Evolutionary conservation across 2,329 filamentous ascomycete species (phyloP).

Genomic region (Cladosporium sp.): DNA sequence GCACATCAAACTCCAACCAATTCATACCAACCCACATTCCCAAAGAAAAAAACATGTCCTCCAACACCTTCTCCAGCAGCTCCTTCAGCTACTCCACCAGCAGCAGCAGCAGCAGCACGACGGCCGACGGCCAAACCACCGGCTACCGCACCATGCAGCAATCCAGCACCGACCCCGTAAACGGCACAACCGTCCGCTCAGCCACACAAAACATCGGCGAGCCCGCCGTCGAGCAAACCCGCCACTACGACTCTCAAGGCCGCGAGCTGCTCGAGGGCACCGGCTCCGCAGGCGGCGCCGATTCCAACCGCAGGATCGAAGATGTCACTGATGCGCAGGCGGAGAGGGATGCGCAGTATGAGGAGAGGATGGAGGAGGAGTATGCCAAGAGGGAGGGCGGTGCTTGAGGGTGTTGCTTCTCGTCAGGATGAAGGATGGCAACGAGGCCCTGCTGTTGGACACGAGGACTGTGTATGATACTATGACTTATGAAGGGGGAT

Average conservation of each 20-base stretch:
- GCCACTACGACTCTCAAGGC: slow-evolving; percentile 28
- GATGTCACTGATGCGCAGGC: slow-evolving; percentile 23
- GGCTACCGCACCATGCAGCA: slow-evolving; percentile 22
- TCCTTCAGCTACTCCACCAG: slow-evolving; percentile 20
- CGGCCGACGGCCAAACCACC: slow-evolving; percentile 19
- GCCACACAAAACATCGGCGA: slow-evolving; percentile 29
- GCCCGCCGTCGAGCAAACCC: slow-evolving; percentile 24
- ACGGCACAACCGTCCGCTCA: slow-evolving; percentile 25
- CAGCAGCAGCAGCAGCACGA: slow-evolving; percentile 18
- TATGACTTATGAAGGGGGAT: neutral
- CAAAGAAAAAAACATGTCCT: slow-evolving; percentile 15
- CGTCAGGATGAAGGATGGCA: too few relatives aligned
- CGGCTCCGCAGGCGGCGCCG: neutral
- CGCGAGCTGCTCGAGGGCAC: slow-evolving; percentile 22
- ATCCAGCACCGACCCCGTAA: slow-evolving; percentile 21
- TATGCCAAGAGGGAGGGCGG: slow-evolving; percentile 32
- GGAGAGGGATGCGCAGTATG: slow-evolving; percentile 22
- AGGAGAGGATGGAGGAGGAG: slow-evolving; percentile 29
- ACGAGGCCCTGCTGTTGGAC: too few relatives aligned
- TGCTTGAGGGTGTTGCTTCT: slow-evolving; percentile 15
- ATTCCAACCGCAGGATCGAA: slow-evolving; percentile 20
- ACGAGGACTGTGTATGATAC: neutral
- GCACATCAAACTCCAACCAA: neutral
- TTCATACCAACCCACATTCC: neutral
- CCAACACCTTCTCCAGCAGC: slow-evolving; percentile 19